Conservation (phyloP, 2,329 filamentous ascomycete genomes). For the Fusarium sp. region DNA sequence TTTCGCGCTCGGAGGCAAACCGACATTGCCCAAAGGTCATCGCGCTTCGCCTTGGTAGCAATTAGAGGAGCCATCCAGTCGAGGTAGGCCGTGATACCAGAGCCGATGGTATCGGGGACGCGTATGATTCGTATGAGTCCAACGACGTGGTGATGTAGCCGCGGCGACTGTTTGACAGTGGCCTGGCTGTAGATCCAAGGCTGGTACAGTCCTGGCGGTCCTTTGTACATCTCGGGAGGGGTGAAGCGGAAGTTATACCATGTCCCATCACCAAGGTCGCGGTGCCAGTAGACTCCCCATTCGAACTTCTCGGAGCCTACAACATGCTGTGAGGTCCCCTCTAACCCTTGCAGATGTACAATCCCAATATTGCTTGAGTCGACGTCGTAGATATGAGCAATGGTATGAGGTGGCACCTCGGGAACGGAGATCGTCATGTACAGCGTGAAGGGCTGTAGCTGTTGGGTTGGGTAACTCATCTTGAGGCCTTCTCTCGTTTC, state of each 20-base stretch:
- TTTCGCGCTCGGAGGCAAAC: constrained; percentile 42
- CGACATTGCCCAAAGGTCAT: constrained; percentile 44
- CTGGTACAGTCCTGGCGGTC: constrained; percentile 15
- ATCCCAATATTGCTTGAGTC: constrained; percentile 11
- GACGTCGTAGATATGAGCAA: constrained; percentile 15
- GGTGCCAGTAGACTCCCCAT: constrained; percentile 51
- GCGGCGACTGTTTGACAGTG: constrained; percentile 39
- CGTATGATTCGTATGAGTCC: constrained; percentile 45
- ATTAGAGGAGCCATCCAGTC: constrained; percentile 45
- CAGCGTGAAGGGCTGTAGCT: constrained; percentile 35
- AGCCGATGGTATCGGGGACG: constrained; percentile 25
- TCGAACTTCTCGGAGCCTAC: constrained; percentile 44
- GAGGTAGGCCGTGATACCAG: constrained; percentile 43
- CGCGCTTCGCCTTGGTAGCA: constrained; percentile 36
- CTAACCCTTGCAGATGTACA: constrained; percentile 22
- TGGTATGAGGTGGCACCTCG: constrained; percentile 2
- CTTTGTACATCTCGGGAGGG: neutral
- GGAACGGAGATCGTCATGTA: constrained; percentile 41
- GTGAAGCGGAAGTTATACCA: constrained; percentile 39
- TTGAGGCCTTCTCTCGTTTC: neutral
- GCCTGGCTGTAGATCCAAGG: constrained; percentile 30
- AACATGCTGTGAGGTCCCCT: constrained; percentile 30
- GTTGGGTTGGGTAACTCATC: constrained; percentile 31
- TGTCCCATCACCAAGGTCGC: constrained; percentile 37
- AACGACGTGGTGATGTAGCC: constrained; percentile 43